Conservation (phyloP, 2,329 filamentous ascomycete genomes). For the Rhexocercosporidium sp. region DNA sequence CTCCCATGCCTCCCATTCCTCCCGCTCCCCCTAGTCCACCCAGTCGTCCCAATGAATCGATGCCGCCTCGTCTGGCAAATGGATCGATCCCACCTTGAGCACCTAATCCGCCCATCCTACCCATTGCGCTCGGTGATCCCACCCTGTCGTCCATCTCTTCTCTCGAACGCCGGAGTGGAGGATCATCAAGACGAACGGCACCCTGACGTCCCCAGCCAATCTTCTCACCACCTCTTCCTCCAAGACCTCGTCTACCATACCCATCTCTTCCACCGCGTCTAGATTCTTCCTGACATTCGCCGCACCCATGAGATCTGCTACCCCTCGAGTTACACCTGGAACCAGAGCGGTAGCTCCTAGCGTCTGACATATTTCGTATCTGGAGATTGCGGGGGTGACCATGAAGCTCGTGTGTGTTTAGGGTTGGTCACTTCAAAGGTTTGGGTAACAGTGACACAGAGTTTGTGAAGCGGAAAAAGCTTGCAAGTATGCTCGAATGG, state of each 20-base stretch:
- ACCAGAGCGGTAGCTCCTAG: background rate
- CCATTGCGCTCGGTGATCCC: background rate
- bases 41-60: background rate
- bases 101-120: background rate
- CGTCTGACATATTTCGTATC: slow-evolving; percentile 5
- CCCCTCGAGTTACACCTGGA: background rate
- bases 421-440: slow-evolving; percentile 1
- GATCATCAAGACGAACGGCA: slow-evolving; percentile 17
- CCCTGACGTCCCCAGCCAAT: slow-evolving; percentile 15
- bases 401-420: slow-evolving; percentile 8
- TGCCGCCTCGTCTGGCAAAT: background rate
- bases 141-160: background rate
- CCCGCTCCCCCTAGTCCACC: background rate
- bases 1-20: background rate
- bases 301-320: background rate
- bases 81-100: background rate
- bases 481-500: background rate
- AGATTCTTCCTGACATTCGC: background rate
- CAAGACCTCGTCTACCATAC: slow-evolving; percentile 7
- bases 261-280: background rate
- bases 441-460: slow-evolving; percentile 1
- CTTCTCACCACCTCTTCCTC: slow-evolving; percentile 8
- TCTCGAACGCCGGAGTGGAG: slow-evolving; percentile 2
- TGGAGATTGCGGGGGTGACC: background rate
- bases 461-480: background rate